phyloP scores from a whole-genome alignment of 768 basidiomycete genomes.

The Suillus weaverae region DNA sequence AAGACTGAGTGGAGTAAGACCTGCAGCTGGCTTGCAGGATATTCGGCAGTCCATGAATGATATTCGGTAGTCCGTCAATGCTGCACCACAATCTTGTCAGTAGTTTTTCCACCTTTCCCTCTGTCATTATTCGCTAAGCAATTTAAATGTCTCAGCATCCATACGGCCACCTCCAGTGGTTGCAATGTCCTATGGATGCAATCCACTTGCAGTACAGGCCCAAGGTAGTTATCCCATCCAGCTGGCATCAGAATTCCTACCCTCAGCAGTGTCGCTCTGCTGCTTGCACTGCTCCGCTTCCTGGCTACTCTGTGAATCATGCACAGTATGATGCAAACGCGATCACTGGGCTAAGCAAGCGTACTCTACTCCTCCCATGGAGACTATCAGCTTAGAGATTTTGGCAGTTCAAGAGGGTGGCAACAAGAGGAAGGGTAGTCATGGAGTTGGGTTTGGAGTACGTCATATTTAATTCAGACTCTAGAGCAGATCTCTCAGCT shows the following conservation, averaged over 20 bases:
- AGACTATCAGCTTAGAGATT: conserved; percentile 9
- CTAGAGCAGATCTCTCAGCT: background rate
- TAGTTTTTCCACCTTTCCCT: background rate
- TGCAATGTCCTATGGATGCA: background rate
- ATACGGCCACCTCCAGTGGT: background rate
- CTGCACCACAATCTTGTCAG: background rate
- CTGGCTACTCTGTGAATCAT: conserved; percentile 8
- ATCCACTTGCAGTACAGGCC: background rate
- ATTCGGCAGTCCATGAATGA: no score
- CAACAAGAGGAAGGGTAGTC: background rate
- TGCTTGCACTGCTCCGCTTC: background rate
- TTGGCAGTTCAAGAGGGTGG: conserved; percentile 1
- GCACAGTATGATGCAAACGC: background rate
- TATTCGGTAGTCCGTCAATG: conserved; percentile 7
- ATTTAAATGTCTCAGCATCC: background rate
- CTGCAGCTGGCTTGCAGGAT: background rate
- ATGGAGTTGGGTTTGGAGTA: conserved; percentile 6
- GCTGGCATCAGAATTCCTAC: background rate
- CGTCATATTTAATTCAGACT: background rate
- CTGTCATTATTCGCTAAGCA: background rate
- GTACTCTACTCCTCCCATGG: conserved; percentile 1
- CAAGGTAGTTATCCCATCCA: conserved; percentile 3
- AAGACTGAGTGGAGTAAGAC: background rate
- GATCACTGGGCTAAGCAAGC: conserved; percentile 4
- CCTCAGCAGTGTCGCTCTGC: background rate